These are phyloP conservation scores for Aphanocladium album DNA, from an alignment of 2,329 filamentous ascomycete species.

Conservation along the genomic window DNA sequence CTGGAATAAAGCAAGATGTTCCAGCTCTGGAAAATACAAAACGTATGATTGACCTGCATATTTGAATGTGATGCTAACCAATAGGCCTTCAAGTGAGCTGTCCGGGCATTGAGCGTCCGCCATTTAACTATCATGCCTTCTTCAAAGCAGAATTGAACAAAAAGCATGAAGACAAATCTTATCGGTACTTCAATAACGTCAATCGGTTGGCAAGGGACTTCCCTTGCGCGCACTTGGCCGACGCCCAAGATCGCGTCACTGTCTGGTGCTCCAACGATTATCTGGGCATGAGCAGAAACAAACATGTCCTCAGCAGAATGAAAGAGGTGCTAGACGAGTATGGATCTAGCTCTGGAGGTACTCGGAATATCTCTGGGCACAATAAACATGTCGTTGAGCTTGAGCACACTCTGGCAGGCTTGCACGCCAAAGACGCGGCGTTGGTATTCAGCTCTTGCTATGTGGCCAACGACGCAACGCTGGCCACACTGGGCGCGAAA, in stretches of 20 bases:
- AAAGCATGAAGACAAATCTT: slow-evolving; percentile 99
- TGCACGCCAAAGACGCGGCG: slow-evolving; percentile 88
- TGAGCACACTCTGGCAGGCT: slow-evolving; percentile 76
- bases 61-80: no score
- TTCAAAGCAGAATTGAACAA: slow-evolving; percentile 87
- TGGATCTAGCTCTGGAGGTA: slow-evolving; percentile 90
- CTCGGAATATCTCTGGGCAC: slow-evolving; percentile 97
- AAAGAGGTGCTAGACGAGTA: slow-evolving; percentile 92
- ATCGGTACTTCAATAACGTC: slow-evolving; percentile 99
- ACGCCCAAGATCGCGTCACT: slow-evolving; percentile 76
- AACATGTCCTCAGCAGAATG: slow-evolving; percentile 81
- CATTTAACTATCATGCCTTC: slow-evolving; percentile 85
- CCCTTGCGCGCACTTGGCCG: slow-evolving; percentile 85
- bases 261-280: slow-evolving; percentile 99
- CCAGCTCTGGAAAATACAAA: no score
- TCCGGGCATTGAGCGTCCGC: no score
- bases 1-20: no score
- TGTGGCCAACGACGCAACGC: slow-evolving; percentile 93
- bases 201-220: slow-evolving; percentile 96
- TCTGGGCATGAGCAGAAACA: slow-evolving; percentile 93
- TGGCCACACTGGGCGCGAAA: slow-evolving; percentile 91
- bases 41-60: no score
- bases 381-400: slow-evolving; percentile 88
- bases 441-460: slow-evolving; percentile 97
- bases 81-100: no score